phyloP scores from a whole-genome alignment of 371 early-diverging fungal genomes.

The Mortierella polycephala region DNA sequence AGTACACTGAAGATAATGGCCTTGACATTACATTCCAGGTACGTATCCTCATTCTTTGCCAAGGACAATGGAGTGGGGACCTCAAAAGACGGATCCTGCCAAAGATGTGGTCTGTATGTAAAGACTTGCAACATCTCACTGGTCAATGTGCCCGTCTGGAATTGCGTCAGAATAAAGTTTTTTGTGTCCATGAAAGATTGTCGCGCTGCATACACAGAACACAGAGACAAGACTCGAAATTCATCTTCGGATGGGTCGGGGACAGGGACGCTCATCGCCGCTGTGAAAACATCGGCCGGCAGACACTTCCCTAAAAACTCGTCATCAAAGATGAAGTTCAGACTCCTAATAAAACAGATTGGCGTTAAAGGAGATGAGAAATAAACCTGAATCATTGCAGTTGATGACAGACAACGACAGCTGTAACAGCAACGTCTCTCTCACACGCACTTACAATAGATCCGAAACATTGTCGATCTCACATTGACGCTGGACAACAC shows the following conservation, averaged over 20 bases:
- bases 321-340: constrained; percentile 10
- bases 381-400: too few species aligned
- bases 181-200: constrained; percentile 12
- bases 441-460: constrained; percentile 17
- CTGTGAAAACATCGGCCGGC: background rate
- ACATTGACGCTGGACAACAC: background rate
- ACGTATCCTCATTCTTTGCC: constrained; percentile 6
- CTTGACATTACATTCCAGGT: background rate
- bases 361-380: background rate
- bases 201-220: background rate
- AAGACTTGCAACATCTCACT: background rate
- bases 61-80: background rate
- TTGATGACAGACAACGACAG: too few species aligned
- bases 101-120: background rate
- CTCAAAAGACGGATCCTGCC: background rate
- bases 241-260: background rate
- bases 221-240: background rate
- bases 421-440: too few species aligned
- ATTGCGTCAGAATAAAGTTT: background rate
- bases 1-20: constrained; percentile 10
- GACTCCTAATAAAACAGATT: background rate
- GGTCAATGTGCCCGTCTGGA: background rate
- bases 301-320: constrained; percentile 1
- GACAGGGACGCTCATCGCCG: background rate
- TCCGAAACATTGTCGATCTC: constrained; percentile 6